phyloP scores from a whole-genome alignment of 352 stramenopile species.

The Phytophthora tubulina region DNA sequence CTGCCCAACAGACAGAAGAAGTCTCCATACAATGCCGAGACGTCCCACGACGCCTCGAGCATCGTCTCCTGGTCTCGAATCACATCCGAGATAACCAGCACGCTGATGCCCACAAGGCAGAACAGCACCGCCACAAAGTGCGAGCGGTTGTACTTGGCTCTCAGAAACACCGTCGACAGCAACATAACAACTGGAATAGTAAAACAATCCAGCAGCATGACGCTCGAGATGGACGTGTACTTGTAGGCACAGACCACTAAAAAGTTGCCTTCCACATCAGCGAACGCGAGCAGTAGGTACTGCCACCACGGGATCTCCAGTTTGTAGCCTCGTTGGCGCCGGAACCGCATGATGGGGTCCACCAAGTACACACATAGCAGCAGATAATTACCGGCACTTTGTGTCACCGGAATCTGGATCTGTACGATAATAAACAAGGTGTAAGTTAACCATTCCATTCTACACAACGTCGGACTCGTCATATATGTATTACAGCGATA shows the following conservation, averaged over 20 bases:
- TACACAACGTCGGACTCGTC: conserved; percentile 34
- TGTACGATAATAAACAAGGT: conserved; percentile 27
- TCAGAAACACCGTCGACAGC: conserved; percentile 91
- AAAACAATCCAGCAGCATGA: conserved; percentile 97
- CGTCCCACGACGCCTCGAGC: conserved; percentile 41
- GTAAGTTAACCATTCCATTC: conserved; percentile 21
- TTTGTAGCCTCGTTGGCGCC: conserved; percentile 53
- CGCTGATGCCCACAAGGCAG: conserved; percentile 86
- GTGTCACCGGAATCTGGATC: conserved; percentile 81
- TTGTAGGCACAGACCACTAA: conserved; percentile 95
- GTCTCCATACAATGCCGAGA: conserved; percentile 88
- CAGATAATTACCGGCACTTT: conserved; percentile 80
- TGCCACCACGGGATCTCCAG: conserved; percentile 85
- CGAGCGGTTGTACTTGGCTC: conserved; percentile 74
- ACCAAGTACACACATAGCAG: conserved; percentile 69
- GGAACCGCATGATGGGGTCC: conserved; percentile 55
- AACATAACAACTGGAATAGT: conserved; percentile 96
- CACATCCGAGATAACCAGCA: conserved; percentile 91
- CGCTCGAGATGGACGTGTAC: conserved; percentile 96
- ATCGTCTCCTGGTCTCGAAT: conserved; percentile 49
- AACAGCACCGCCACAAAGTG: conserved; percentile 86
- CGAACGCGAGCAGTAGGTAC: conserved; percentile 92
- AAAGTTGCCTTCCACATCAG: conserved; percentile 97
- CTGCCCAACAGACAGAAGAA: conserved; percentile 92
- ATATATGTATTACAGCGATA: background rate